phyloP scores from a whole-genome alignment of 2,329 filamentous ascomycete genomes.

The Akanthomyces dipterigenus region DNA sequence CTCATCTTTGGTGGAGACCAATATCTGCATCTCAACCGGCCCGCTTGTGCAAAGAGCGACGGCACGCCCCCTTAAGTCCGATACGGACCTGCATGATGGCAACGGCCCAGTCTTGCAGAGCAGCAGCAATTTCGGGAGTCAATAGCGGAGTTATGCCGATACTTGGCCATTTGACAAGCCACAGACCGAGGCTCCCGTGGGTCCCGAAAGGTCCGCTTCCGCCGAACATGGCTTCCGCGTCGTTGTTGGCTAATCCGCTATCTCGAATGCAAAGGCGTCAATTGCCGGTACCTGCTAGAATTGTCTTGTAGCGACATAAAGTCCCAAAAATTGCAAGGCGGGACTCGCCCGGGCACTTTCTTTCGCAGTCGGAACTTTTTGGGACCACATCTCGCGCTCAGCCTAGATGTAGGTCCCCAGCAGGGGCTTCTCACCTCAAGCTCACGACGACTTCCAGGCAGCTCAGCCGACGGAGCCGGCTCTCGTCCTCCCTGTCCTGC shows the following conservation, averaged over 20 bases:
- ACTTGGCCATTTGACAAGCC: not conserved
- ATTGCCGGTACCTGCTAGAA: not conserved
- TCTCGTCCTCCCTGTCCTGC: conserved; percentile 31
- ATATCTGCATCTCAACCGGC: not conserved
- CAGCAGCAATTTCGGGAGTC: not conserved
- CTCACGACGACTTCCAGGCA: conserved; percentile 43
- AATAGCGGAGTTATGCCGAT: not conserved
- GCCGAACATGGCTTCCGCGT: not conserved
- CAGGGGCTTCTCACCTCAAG: conserved; percentile 31
- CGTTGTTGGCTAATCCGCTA: not conserved
- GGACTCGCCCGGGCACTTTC: not conserved
- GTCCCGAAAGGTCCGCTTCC: not conserved
- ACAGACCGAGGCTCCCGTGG: not conserved
- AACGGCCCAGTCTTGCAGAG: not conserved
- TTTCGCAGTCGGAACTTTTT: not conserved
- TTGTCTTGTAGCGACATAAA: too few relatives aligned
- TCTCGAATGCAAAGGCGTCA: not conserved
- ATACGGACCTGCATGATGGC: not conserved
- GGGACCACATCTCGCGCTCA: not conserved
- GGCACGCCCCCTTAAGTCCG: not conserved
- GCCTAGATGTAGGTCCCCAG: not conserved
- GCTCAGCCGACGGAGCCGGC: conserved; percentile 42
- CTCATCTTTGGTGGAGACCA: not conserved
- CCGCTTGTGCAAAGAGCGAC: not conserved
- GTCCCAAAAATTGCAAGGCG: not conserved